Evolutionary conservation across 345 rosid species (phyloP).

Genomic region (Brassica napus): Da-Ae NC_063438.1:23141001-23141500

Average conservation of each 20-base stretch:
- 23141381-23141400: background rate
- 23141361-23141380: constrained; percentile 5
- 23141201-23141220: background rate
- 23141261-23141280: constrained; percentile 65
- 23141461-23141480: constrained; percentile 99
- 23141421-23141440: constrained; percentile 82
- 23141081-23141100: background rate
- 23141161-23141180: constrained; percentile 14
- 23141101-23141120: background rate
- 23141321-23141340: constrained; percentile 94
- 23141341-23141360: constrained; percentile 11
- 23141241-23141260: constrained; percentile 58
- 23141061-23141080: background rate
- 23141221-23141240: constrained; percentile 95
- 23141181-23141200: background rate
- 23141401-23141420: constrained; percentile 1
- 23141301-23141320: constrained; percentile 89
- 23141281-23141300: constrained; percentile 95
- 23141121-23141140: constrained; percentile 8
- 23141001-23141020: constrained; percentile 1
- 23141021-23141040: constrained; percentile 4
- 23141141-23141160: background rate
- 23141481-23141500: constrained; percentile 92
- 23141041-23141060: background rate
- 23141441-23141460: constrained; percentile 85